phyloP scores from a whole-genome alignment of 257 asterid genomes.

The Solanum phureja region DNA sequence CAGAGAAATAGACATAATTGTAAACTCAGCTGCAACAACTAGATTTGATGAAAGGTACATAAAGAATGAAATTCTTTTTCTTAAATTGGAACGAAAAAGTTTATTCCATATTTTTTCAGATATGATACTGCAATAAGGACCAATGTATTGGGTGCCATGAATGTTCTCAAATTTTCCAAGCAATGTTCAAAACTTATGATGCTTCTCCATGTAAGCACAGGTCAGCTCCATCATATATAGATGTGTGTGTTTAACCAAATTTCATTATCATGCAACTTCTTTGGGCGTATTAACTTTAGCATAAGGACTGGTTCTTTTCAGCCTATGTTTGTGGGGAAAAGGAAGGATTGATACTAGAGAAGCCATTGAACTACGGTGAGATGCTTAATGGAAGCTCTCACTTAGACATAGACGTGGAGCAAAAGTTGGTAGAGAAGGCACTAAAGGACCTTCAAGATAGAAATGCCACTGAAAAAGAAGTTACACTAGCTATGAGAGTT shows the following conservation, averaged over 20 bases:
- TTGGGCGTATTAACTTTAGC: neutral
- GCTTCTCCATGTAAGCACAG: slow-evolving; percentile 14
- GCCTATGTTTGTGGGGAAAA: slow-evolving; percentile 14
- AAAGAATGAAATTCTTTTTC: neutral
- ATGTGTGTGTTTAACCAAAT: neutral
- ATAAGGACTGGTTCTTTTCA: neutral
- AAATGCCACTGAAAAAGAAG: neutral
- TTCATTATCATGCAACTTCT: neutral
- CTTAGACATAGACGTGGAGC: slow-evolving; percentile 34
- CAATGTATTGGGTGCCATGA: slow-evolving; percentile 1
- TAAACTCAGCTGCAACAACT: slow-evolving; percentile 62
- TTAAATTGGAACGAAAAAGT: neutral
- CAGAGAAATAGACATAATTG: slow-evolving; percentile 26
- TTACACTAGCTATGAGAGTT: neutral
- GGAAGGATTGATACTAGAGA: slow-evolving; percentile 33
- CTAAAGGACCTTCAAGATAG: neutral
- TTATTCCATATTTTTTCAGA: neutral
- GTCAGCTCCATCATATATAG: neutral
- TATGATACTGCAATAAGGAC: slow-evolving; percentile 6
- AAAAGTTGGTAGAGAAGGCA: slow-evolving; percentile 18
- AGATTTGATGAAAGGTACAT: slow-evolving; percentile 25
- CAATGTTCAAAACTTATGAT: neutral
- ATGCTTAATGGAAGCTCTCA: slow-evolving; percentile 22
- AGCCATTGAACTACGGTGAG: slow-evolving; percentile 24
- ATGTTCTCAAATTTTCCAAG: slow-evolving; percentile 8